These are phyloP conservation scores for Corymbia maculata DNA, from an alignment of 345 rosid species.

Conservation along the genomic window DNA sequence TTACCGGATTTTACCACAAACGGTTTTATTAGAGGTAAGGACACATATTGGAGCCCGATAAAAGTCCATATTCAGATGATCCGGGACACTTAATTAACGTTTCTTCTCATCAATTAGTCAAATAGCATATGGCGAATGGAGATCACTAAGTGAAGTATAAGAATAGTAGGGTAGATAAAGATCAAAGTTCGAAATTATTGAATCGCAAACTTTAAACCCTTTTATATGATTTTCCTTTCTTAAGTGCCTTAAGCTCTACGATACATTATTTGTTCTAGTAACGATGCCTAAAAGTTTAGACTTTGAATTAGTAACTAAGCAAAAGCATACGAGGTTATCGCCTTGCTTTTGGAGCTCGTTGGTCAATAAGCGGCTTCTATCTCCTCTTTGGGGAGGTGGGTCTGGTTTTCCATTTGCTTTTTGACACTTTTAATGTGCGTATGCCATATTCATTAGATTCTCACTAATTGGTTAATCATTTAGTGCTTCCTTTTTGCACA, in stretches of 20 bases:
- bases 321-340: background rate
- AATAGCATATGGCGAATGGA: background rate
- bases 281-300: background rate
- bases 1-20: background rate
- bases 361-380: background rate
- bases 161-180: background rate
- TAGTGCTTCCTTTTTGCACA: background rate
- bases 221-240: background rate
- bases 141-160: background rate
- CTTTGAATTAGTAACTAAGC: background rate
- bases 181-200: background rate
- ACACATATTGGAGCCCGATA: background rate
- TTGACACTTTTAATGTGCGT: background rate
- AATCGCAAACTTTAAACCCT: background rate
- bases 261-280: background rate
- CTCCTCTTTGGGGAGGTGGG: background rate
- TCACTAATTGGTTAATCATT: background rate
- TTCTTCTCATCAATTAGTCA: background rate
- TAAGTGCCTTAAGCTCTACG: background rate
- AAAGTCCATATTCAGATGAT: background rate
- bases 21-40: background rate
- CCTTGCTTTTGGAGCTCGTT: background rate
- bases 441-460: background rate
- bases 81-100: background rate
- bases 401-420: background rate